These are phyloP conservation scores for Penicillium chermesinum DNA, from an alignment of 495 filamentous ascomycete species.

Conservation along the genomic window DNA sequence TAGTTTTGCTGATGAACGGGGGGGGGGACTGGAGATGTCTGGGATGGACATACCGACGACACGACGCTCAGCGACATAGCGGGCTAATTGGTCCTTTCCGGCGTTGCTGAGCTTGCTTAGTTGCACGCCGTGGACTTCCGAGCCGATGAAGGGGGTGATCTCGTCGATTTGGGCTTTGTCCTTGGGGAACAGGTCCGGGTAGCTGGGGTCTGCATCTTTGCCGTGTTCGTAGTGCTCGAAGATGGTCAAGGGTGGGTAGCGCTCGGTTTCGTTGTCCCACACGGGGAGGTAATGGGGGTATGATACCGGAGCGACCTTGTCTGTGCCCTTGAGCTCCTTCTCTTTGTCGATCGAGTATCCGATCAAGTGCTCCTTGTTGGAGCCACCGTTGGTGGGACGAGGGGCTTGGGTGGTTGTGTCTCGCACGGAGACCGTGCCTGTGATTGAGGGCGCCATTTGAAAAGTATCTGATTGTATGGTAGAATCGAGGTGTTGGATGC, in stretches of 20 bases:
- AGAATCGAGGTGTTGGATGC: too few relatives aligned
- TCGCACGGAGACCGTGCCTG: conserved; percentile 37
- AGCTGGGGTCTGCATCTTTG: conserved; percentile 46
- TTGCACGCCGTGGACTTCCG: conserved; percentile 51
- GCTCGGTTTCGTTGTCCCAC: conserved; percentile 5
- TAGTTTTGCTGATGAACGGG: neutral
- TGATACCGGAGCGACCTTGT: conserved; percentile 43
- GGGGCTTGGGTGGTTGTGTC: conserved; percentile 28
- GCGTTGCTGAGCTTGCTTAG: conserved; percentile 48
- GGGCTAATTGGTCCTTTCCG: conserved; percentile 53
- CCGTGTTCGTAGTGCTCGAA: conserved; percentile 48
- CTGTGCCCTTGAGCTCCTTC: conserved; percentile 40
- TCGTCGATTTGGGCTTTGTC: conserved; percentile 38
- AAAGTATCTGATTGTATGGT: too few relatives aligned
- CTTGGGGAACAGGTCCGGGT: conserved; percentile 47
- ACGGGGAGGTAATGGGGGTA: conserved; percentile 36
- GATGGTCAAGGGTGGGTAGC: conserved; percentile 39
- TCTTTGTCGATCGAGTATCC: conserved; percentile 46
- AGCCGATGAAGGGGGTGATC: conserved; percentile 52
- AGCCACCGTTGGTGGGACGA: conserved; percentile 38
- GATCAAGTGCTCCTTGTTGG: conserved; percentile 59
- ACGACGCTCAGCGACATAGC: conserved; percentile 53
- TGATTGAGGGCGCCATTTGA: conserved; percentile 53
- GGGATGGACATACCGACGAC: conserved; percentile 42
- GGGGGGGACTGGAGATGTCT: neutral